Evolutionary conservation across 208 protist species (phyloP).

Genomic region (Leishmania mexicana): DNA sequence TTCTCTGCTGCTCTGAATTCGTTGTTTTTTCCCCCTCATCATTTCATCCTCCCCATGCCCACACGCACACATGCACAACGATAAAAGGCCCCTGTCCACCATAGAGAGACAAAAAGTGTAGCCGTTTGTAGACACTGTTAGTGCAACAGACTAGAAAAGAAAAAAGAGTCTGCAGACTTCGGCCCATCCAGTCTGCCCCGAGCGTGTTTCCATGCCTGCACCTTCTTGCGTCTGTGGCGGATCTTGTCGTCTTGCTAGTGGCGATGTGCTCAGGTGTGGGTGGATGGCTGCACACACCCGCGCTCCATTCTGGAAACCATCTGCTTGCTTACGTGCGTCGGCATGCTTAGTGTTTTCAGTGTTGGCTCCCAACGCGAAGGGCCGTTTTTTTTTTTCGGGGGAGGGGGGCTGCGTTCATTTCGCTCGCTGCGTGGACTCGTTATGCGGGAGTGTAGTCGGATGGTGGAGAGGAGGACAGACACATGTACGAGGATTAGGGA

Average conservation of each 20-base stretch:
- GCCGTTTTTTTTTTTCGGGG: no score
- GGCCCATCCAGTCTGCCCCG: neutral
- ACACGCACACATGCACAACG: no score
- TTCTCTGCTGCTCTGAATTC: no score
- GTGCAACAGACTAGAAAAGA: neutral
- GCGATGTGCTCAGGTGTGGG: neutral
- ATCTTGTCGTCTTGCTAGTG: neutral
- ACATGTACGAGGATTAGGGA: neutral
- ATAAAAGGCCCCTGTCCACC: no score
- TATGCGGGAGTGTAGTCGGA: neutral
- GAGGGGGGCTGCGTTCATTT: neutral
- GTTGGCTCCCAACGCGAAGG: neutral
- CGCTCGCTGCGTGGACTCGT: neutral
- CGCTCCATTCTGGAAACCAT: neutral
- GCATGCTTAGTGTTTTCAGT: neutral
- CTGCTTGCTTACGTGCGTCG: neutral
- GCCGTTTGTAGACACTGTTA: neutral
- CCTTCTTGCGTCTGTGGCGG: neutral
- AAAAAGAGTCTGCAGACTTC: neutral
- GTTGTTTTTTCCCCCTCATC: no score
- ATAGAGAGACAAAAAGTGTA: neutral
- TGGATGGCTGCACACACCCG: neutral
- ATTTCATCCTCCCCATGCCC: no score
- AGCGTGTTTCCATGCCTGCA: neutral
- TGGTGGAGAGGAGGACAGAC: no score